These are phyloP conservation scores for Fusarium hostae DNA, from an alignment of 2,329 filamentous ascomycete species.

Conservation along the genomic window DNA sequence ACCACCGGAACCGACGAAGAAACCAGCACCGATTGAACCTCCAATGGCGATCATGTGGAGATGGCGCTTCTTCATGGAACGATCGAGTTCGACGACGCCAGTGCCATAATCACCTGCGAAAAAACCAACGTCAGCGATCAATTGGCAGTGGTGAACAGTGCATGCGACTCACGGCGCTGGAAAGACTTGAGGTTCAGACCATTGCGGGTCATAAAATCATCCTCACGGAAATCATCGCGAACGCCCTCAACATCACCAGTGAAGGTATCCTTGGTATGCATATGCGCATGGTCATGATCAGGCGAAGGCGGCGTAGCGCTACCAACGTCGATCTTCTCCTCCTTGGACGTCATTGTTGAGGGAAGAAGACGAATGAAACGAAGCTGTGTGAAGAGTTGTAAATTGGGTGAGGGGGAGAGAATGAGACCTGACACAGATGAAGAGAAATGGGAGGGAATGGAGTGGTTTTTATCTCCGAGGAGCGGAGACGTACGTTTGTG, in stretches of 20 bases:
- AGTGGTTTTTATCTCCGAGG: conserved; percentile 26
- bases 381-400: neutral
- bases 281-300: neutral
- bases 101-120: conserved; percentile 41
- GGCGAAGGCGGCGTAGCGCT: conserved; percentile 29
- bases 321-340: conserved; percentile 34
- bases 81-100: conserved; percentile 52
- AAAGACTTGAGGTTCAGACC: conserved; percentile 44
- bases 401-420: neutral
- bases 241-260: conserved; percentile 5
- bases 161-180: conserved; percentile 29
- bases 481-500: neutral
- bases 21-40: conserved; percentile 70
- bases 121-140: conserved; percentile 10
- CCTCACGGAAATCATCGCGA: conserved; percentile 39
- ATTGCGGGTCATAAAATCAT: conserved; percentile 45
- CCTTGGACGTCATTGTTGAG: conserved; percentile 33
- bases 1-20: conserved; percentile 69
- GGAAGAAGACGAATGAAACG: neutral
- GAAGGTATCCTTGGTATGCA: conserved; percentile 22
- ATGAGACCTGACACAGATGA: neutral
- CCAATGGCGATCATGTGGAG: conserved; percentile 72
- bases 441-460: conserved; percentile 6
- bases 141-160: neutral
- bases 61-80: conserved; percentile 66